Percentiles rank a stretch among this genome's conserved stretches.
Conservation (phyloP, 2,329 filamentous ascomycete species). For the Penicillium psychrosexuale region DNA sequence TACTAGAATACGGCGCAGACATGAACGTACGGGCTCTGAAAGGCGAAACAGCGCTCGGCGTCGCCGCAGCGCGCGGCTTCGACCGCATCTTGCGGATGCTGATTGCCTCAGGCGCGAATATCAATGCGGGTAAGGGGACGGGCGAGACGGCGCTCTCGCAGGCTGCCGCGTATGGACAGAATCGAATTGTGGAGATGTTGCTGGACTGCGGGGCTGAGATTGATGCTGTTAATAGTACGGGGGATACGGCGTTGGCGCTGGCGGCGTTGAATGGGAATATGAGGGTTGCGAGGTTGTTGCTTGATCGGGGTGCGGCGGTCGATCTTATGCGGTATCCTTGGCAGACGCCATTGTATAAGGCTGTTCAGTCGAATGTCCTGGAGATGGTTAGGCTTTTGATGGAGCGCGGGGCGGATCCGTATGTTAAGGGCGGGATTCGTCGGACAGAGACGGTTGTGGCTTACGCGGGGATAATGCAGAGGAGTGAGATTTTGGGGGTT, state of each 20-base stretch:
- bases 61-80: slow-evolving; percentile 9
- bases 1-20: slow-evolving; percentile 14
- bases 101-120: slow-evolving; percentile 6
- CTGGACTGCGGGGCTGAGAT: slow-evolving; percentile 14
- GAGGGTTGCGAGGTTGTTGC: slow-evolving; percentile 9
- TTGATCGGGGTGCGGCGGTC: slow-evolving; percentile 12
- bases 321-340: slow-evolving; percentile 6
- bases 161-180: slow-evolving; percentile 11
- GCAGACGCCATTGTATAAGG: slow-evolving; percentile 14
- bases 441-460: background rate
- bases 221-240: slow-evolving; percentile 9
- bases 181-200: slow-evolving; percentile 11
- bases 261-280: slow-evolving; percentile 15
- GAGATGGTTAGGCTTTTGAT: slow-evolving; percentile 13
- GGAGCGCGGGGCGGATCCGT: slow-evolving; percentile 13
- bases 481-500: background rate
- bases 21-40: background rate
- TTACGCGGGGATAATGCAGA: background rate
- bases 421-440: slow-evolving; percentile 2
- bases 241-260: slow-evolving; percentile 15
- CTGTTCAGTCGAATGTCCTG: slow-evolving; percentile 1
- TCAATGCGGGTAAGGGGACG: background rate
- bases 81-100: slow-evolving; percentile 14
- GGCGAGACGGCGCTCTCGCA: slow-evolving; percentile 12
- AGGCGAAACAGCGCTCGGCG: slow-evolving; percentile 11